These are phyloP conservation scores for Phytophthora sansomeana DNA, from an alignment of 352 stramenopile species.

Conservation along the genomic window DNA sequence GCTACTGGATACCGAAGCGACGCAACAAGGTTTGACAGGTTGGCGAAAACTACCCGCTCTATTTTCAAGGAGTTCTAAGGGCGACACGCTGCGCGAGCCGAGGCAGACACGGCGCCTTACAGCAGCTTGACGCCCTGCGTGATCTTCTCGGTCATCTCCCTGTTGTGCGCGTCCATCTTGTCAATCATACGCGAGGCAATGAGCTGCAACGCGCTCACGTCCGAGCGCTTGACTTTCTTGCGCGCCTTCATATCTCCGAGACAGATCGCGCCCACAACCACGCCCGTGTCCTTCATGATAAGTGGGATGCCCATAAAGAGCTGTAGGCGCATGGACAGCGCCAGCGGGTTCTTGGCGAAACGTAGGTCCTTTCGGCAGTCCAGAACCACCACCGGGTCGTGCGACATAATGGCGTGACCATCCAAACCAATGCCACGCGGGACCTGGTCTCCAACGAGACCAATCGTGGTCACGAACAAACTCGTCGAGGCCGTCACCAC, in stretches of 20 bases:
- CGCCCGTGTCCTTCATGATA: conserved; percentile 65
- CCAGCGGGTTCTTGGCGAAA: conserved; percentile 81
- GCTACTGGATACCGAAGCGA: conserved; percentile 14
- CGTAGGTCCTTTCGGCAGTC: conserved; percentile 79
- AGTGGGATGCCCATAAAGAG: conserved; percentile 85
- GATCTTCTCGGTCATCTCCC: conserved; percentile 36
- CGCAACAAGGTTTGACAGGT: neutral
- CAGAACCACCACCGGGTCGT: conserved; percentile 75
- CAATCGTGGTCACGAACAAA: conserved; percentile 80
- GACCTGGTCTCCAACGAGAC: conserved; percentile 79
- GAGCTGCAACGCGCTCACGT: conserved; percentile 73
- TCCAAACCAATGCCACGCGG: conserved; percentile 81
- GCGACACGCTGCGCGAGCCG: no score
- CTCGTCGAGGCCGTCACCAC: conserved; percentile 78
- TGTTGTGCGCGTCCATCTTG: conserved; percentile 72
- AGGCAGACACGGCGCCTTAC: conserved; percentile 16
- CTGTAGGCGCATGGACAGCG: conserved; percentile 72
- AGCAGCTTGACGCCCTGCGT: conserved; percentile 46
- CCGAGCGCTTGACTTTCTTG: conserved; percentile 67
- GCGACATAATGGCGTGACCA: conserved; percentile 79
- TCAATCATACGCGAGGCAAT: conserved; percentile 75
- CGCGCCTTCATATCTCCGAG: conserved; percentile 73
- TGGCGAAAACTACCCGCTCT: no score
- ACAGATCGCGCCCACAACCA: conserved; percentile 77
- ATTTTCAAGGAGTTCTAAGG: no score